These are phyloP conservation scores for Aschersonia sp. DNA, from an alignment of 2,329 filamentous ascomycete genomes.

Conservation along the genomic window DNA sequence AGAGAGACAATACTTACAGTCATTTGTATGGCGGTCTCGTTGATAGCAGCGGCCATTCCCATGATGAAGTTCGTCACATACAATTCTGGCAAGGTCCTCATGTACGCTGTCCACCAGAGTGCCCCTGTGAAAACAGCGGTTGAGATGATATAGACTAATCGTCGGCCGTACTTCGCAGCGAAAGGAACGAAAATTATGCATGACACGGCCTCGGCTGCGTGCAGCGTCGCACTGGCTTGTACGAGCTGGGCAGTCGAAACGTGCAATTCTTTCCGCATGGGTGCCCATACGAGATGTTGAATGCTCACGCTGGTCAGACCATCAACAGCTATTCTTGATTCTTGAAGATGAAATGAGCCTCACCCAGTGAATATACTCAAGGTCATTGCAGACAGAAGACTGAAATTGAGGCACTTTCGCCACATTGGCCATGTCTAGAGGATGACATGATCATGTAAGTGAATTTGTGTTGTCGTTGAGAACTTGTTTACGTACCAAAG, in stretches of 20 bases:
- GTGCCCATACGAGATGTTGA: constrained; percentile 10
- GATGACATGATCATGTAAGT: background rate
- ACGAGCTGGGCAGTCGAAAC: constrained; percentile 12
- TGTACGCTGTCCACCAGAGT: constrained; percentile 10
- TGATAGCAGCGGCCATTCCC: constrained; percentile 21
- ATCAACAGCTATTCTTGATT: background rate
- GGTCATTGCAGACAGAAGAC: constrained; percentile 8
- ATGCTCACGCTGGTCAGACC: constrained; percentile 2
- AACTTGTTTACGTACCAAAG: constrained; percentile 1
- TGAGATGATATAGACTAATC: constrained; percentile 15
- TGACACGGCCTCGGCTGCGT: constrained; percentile 16
- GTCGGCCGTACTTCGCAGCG: constrained; percentile 18
- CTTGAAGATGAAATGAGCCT: background rate
- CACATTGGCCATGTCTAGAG: constrained; percentile 9
- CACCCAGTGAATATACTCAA: constrained; percentile 11
- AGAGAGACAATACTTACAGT: constrained; percentile 10
- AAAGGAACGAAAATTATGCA: constrained; percentile 20
- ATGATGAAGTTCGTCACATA: constrained; percentile 12
- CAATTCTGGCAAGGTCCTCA: constrained; percentile 10
- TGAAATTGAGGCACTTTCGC: constrained; percentile 12
- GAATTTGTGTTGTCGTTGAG: background rate
- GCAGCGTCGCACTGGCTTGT: constrained; percentile 13
- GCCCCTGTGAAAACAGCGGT: constrained; percentile 9
- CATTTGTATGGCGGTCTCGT: constrained; percentile 24
- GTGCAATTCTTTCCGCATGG: constrained; percentile 10